A percentile compares a stretch with the other conserved stretches of the same genome.
Conservation (phyloP, 306 rosid genomes). For the Morella rubra region DNA sequence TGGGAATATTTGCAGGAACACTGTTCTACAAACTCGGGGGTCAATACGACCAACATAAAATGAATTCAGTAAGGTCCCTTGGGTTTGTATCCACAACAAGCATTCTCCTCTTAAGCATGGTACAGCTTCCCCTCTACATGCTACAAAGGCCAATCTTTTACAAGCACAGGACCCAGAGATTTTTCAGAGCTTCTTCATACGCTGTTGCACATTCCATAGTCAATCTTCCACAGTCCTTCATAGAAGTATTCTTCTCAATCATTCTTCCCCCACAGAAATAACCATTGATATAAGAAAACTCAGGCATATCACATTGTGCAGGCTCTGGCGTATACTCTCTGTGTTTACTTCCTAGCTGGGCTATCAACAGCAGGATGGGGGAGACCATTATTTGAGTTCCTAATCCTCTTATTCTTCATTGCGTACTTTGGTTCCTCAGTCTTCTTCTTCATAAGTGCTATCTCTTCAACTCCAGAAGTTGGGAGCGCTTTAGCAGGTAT, state of each 20-base stretch:
- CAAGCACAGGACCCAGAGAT: slow-evolving; percentile 8
- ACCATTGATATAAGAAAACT: background rate
- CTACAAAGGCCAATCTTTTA: slow-evolving; percentile 17
- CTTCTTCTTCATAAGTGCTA: slow-evolving; percentile 12
- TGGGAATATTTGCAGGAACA: slow-evolving; percentile 4
- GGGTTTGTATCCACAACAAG: slow-evolving; percentile 12
- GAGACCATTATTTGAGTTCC: slow-evolving; percentile 12
- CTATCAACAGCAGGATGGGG: slow-evolving; percentile 2
- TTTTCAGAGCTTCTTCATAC: slow-evolving; percentile 12
- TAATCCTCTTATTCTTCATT: slow-evolving; percentile 1
- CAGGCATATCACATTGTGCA: background rate
- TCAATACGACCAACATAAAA: slow-evolving; percentile 9
- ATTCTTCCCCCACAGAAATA: background rate
- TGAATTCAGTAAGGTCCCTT: slow-evolving; percentile 12
- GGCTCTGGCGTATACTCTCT: background rate
- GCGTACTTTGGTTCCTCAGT: slow-evolving; percentile 12
- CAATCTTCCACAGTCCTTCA: slow-evolving; percentile 17
- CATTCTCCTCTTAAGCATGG: slow-evolving; percentile 1
- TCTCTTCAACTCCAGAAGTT: slow-evolving; percentile 12
- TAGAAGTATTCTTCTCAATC: slow-evolving; percentile 11
- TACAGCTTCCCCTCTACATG: slow-evolving; percentile 18
- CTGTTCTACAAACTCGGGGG: slow-evolving; percentile 10
- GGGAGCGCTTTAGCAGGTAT: slow-evolving; percentile 12
- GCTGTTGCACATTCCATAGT: background rate
- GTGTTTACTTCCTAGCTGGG: slow-evolving; percentile 4